phyloP scores from a whole-genome alignment of 306 rosid genomes.

The Vicia villosa region DNA sequence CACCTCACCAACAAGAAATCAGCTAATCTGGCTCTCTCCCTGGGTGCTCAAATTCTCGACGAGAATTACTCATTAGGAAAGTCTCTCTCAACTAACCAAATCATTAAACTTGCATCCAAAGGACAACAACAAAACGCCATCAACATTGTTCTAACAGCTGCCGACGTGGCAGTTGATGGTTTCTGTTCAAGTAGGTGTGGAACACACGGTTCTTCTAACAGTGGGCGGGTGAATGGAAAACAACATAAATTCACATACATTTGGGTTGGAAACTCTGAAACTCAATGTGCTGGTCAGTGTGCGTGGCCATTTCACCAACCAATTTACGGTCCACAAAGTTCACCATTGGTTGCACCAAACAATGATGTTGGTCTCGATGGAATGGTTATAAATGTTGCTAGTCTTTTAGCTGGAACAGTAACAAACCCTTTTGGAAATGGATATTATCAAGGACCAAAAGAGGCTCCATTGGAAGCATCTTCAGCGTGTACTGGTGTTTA shows the following conservation, averaged over 20 bases:
- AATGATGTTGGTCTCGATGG: slow-evolving; percentile 74
- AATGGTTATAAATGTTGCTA: slow-evolving; percentile 67
- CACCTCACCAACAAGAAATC: too few relatives aligned
- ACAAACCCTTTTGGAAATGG: slow-evolving; percentile 73
- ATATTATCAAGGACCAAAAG: slow-evolving; percentile 27
- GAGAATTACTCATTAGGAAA: slow-evolving; percentile 43
- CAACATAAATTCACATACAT: slow-evolving; percentile 53
- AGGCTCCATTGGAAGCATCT: slow-evolving; percentile 69
- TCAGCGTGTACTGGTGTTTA: too few relatives aligned
- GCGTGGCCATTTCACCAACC: slow-evolving; percentile 49
- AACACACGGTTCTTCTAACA: too few relatives aligned
- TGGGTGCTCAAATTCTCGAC: too few relatives aligned
- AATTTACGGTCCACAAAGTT: slow-evolving; percentile 58
- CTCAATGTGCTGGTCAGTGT: slow-evolving; percentile 65
- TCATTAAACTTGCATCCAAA: slow-evolving; percentile 46
- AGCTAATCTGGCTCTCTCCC: too few relatives aligned
- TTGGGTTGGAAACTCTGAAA: slow-evolving; percentile 73
- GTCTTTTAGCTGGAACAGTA: slow-evolving; percentile 56
- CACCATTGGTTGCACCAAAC: slow-evolving; percentile 61
- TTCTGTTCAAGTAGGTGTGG: too few relatives aligned
- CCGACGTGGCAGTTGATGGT: slow-evolving; percentile 48
- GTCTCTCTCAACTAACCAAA: slow-evolving; percentile 49
- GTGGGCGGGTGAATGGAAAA: slow-evolving; percentile 4
- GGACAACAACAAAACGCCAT: slow-evolving; percentile 49
- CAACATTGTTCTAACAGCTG: slow-evolving; percentile 55